A percentile compares a stretch with the other conserved stretches of the same genome.
Conservation (phyloP, 306 rosid species). For the Malus sieversii region DNA sequence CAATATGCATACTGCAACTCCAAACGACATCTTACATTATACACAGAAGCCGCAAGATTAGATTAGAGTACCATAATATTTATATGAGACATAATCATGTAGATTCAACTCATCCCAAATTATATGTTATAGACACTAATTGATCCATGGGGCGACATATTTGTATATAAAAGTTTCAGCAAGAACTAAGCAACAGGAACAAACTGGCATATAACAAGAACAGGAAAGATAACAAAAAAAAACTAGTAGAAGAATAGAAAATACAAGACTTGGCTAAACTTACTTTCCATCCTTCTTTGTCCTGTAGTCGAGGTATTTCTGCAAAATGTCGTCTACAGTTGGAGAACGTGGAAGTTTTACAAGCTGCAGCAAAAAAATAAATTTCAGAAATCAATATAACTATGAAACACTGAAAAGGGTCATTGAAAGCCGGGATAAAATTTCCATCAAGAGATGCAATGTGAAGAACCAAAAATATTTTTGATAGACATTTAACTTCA, state of each 20-base stretch:
- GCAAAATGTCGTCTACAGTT: conserved; percentile 82
- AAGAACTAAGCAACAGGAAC: neutral
- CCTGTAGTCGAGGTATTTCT: conserved; percentile 78
- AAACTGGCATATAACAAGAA: neutral
- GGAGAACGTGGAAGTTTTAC: conserved; percentile 98
- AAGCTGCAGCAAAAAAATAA: conserved; percentile 46
- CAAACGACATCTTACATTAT: neutral
- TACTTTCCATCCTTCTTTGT: conserved; percentile 87
- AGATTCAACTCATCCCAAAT: neutral
- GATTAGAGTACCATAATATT: neutral
- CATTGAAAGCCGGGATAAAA: neutral
- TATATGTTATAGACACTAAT: neutral
- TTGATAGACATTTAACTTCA: neutral
- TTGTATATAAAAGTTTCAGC: neutral
- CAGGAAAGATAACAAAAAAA: conserved; percentile 7
- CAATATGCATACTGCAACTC: conserved; percentile 14
- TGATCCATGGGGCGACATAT: neutral
- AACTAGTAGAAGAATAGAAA: conserved; percentile 1
- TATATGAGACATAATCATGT: neutral
- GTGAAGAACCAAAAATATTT: conserved; percentile 11
- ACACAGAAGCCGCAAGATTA: neutral
- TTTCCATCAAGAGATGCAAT: neutral
- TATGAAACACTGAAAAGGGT: neutral
- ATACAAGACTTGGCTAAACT: conserved; percentile 24
- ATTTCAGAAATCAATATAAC: conserved; percentile 14